Base-by-base conservation (phyloP, 495 filamentous ascomycete genomes). In the Penicillium waksmanii region DNA sequence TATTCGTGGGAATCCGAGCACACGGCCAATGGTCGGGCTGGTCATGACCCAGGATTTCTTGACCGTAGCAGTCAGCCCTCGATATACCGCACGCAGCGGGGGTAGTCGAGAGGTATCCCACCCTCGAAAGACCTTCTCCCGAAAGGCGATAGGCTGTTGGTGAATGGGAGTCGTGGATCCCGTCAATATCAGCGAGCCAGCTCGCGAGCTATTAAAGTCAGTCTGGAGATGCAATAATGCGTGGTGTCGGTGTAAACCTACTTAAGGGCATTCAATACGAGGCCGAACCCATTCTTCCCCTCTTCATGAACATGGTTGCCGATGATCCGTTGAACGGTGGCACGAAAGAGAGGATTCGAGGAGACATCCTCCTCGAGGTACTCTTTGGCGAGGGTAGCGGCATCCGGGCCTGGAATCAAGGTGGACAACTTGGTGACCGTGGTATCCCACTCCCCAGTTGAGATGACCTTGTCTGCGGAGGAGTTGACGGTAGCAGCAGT, bases 161-260 rank as follows among this genome's bases (percentile, higher is more conserved):
- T 88, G 81, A 21, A 92, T 71, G 0, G 84, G 83, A 1, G 79
- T 87, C 33, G 77, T 76, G 21, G 84, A 85, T 21, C 89, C 88
- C 0, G 89, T 92, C 18, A 87, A 70, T 15, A 90, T 69, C 15
- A 91, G 68, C 35, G 85, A 91, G 9, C 89, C 90, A 0, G 85
- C 73, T n/a, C 80, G 80, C 31, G 89, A 89, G 58, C 89, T 93
- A 66, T 6, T 17, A 31, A 44, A 1, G 60, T 61, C 52, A 65
- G 57, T 51, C 21, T 10, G 15, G 17, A 18, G 42, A 18, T 44
- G 8, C 42, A 44, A 18, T 9, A 0, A 44, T 44, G 17, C 17
- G 8, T 18, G 33, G 17, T 25, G n/a, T 44, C 11, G 11, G 15
- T 19, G 17, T 50, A 49, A 56, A 63, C 80, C 56, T 79, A 86